Base-by-base conservation (phyloP, 1,139 yeast species). In the Suhomyces anneliseae region DNA sequence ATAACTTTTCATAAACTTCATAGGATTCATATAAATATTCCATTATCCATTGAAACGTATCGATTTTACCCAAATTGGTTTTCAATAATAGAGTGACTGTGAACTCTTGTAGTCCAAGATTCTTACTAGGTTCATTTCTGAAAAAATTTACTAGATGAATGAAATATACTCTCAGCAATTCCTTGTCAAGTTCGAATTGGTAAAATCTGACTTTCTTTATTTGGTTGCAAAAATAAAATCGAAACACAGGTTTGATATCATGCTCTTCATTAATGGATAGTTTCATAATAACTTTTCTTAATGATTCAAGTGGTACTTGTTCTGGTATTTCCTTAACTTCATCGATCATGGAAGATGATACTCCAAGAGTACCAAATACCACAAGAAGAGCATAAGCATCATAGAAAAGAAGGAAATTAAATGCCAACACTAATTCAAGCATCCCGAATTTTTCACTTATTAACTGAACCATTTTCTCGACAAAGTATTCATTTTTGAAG, bases 81-180 rank as follows among this genome's bases (percentile, higher is more conserved):
- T 43, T 42, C 6, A 44, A 14, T 26, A 43, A 19, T 2, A 53
- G 40, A 4, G 44, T 43, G 10, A 38, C 32, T 2, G 56, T 52
- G 6, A 52, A 33, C 8, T 48, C 38, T 12, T 48, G 40, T 32
- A 53, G 34, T 10, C 43, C 44, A 6, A 36, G 19, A 29, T 51
- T 53, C 8, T 10, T 6, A 6, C 12, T 26, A 1, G 7, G 26
- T 2, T 39, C 27, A 24, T 50, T 53, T 15, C 39, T 29, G 40
- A 53, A 53, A 36, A 52, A 53, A 4, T 42, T 19, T 8, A 46
- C 35, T 41, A 51, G 44, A 6, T 27, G 38, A 6, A 27, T 9
- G 11, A 53, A 36, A 7, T 48, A 40, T 6, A 43, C 12, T n/a
- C 34, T 35, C 10, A 50, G 38, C 12, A 39, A 34, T 5, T 33